Base-by-base conservation (phyloP, 192 early-diverging fungal genomes). In the Thamnidium elegans region DNA sequence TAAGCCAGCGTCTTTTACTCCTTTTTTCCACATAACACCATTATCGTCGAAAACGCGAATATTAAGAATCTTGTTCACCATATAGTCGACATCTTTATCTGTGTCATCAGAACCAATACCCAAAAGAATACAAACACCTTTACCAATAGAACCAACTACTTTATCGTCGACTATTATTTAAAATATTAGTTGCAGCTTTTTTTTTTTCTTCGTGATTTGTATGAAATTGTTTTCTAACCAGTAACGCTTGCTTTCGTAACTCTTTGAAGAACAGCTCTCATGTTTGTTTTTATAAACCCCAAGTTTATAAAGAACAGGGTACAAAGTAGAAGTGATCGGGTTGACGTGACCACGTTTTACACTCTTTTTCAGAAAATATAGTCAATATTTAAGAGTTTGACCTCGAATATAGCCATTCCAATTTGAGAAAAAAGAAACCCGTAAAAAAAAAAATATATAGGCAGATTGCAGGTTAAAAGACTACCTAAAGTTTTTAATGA, bases 31-130 rank as follows among this genome's bases (percentile, higher is more conserved):
- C 79, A 87, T 85, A 32, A 68, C 69, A 6, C 87, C 85, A 19
- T 73, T 78, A 55, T 87, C 84, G n/a, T 87, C 81, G 64, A 92
- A 98, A 2, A 98, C 78, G 7, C 88, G 84, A 20, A 96, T 71
- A 44, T 72, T 87, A 0, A 91, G 73, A 20, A 98, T 69, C 76
- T 98, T 98, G 17, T 83, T 84, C 1, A 89, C 87, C 82, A 96
- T 89, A 67, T 88, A 94, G 20, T 92, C 91, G 44, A 93, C 73
- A 77, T 98, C 94, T 15, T 86, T 83, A 30, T 73, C 68, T 0
- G 81, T 87, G 59, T 94, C 92, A 51, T 86, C 82, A 3, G 72
- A 62, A 60, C 77, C 78, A 52, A 92, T 87, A 1, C 91, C 90
- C 0, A 93, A 72, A 10, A 92, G 77, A 7, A 93, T 80, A 55